phyloP scores from a whole-genome alignment of 805 yeast genomes.

The Yamadazyma akitaensis region DNA sequence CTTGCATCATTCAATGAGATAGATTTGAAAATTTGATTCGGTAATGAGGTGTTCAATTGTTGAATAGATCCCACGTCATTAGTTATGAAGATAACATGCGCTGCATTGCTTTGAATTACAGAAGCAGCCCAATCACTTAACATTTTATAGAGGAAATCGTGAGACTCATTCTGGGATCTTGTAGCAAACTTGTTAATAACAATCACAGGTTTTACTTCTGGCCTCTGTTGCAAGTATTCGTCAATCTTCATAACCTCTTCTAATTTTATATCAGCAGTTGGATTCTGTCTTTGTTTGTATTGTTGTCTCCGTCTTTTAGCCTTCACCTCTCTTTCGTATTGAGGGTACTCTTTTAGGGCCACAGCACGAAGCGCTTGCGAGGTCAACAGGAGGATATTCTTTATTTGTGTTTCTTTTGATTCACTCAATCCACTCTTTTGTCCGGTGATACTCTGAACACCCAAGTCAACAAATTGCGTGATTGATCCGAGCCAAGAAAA shows the following conservation, averaged over 20 bases:
- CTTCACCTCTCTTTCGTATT: constrained; percentile 23
- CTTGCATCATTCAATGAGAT: constrained; percentile 81
- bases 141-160: constrained; percentile 66
- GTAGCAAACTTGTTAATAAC: constrained; percentile 73
- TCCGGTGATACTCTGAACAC: constrained; percentile 87
- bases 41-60: constrained; percentile 66
- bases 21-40: constrained; percentile 81
- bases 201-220: constrained; percentile 80
- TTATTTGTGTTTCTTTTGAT: constrained; percentile 74
- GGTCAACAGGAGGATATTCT: constrained; percentile 72
- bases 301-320: constrained; percentile 18
- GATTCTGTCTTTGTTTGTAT: constrained; percentile 15
- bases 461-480: constrained; percentile 76
- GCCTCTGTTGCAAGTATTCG: constrained; percentile 79
- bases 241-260: constrained; percentile 59
- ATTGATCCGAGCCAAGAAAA: constrained; percentile 89
- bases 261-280: constrained; percentile 16
- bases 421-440: constrained; percentile 90
- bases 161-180: constrained; percentile 41
- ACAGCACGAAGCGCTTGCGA: constrained; percentile 71
- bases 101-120: constrained; percentile 71
- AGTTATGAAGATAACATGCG: constrained; percentile 86
- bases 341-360: constrained; percentile 30
- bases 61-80: constrained; percentile 79
- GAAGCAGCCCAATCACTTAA: constrained; percentile 88